Percentiles rank a stretch among this genome's conserved stretches.
These are phyloP conservation scores for Fusarium lateritium DNA, from an alignment of 2,329 filamentous ascomycete species.

Conservation along the genomic window DNA sequence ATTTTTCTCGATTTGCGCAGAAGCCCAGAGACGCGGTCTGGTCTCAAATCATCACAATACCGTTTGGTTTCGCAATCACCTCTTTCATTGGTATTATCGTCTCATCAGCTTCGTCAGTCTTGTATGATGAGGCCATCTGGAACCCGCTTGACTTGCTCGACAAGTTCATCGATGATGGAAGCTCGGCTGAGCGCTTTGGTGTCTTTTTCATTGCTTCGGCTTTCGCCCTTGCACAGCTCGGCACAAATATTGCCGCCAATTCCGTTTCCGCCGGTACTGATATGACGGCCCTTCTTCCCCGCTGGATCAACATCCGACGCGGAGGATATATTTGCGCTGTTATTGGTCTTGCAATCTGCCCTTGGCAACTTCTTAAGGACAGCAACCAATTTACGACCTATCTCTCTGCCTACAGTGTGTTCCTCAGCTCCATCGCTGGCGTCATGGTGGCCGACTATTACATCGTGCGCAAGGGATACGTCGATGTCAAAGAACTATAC, in stretches of 20 bases:
- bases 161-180: conserved; percentile 77
- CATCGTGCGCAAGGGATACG: conserved; percentile 83
- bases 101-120: conserved; percentile 78
- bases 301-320: conserved; percentile 87
- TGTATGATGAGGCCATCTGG: conserved; percentile 79
- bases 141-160: conserved; percentile 78
- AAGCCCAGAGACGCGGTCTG: conserved; percentile 84
- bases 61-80: conserved; percentile 80
- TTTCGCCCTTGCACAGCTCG: conserved; percentile 85
- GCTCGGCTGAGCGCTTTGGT: conserved; percentile 78
- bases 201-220: conserved; percentile 80
- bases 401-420: conserved; percentile 91
- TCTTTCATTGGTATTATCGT: conserved; percentile 89
- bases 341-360: conserved; percentile 88
- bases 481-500: conserved; percentile 85
- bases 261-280: conserved; percentile 87
- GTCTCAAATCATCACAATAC: conserved; percentile 84
- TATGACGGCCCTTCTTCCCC: conserved; percentile 83
- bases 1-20: conserved; percentile 86
- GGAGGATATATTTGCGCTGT: conserved; percentile 88
- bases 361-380: conserved; percentile 81
- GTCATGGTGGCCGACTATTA: conserved; percentile 94
- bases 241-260: conserved; percentile 91
- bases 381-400: conserved; percentile 93
- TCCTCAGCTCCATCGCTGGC: conserved; percentile 94